Evolutionary conservation across 2,329 filamentous ascomycete species (phyloP).

Genomic region (Xylaria sp.): DNA sequence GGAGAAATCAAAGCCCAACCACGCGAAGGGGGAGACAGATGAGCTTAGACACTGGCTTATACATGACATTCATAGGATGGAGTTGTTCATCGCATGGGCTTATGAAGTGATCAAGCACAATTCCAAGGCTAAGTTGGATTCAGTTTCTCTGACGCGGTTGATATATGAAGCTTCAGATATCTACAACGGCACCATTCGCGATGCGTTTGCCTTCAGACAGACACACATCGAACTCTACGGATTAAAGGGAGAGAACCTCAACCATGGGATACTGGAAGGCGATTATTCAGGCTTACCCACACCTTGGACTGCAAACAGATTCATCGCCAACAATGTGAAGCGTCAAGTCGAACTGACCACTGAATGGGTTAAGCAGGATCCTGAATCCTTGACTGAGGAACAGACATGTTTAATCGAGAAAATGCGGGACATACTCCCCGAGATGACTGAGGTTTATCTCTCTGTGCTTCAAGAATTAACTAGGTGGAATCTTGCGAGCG

Average conservation of each 20-base stretch:
- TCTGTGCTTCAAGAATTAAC: slow-evolving; percentile 65
- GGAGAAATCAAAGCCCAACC: slow-evolving; percentile 75
- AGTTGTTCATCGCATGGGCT: slow-evolving; percentile 82
- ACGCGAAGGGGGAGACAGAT: slow-evolving; percentile 77
- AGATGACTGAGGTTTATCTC: slow-evolving; percentile 66
- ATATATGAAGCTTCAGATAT: slow-evolving; percentile 75
- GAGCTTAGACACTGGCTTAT: slow-evolving; percentile 88
- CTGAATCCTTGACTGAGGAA: slow-evolving; percentile 47
- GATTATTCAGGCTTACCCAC: slow-evolving; percentile 77
- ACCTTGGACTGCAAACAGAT: slow-evolving; percentile 84
- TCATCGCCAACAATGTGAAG: slow-evolving; percentile 70
- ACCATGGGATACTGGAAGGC: slow-evolving; percentile 70
- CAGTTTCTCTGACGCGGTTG: slow-evolving; percentile 64
- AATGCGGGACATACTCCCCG: slow-evolving; percentile 61
- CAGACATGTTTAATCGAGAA: slow-evolving; percentile 55
- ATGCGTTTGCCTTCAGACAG: slow-evolving; percentile 76
- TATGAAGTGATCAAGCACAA: slow-evolving; percentile 80
- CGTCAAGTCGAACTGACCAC: slow-evolving; percentile 69
- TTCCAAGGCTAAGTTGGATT: slow-evolving; percentile 70
- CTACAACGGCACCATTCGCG: slow-evolving; percentile 75
- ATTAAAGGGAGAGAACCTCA: slow-evolving; percentile 72
- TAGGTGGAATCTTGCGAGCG: slow-evolving; percentile 60
- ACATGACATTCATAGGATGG: slow-evolving; percentile 76
- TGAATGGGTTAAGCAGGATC: slow-evolving; percentile 64
- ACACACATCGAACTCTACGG: slow-evolving; percentile 78